A percentile compares a stretch with the other conserved stretches of the same genome.
These are phyloP conservation scores for Comarum palustre DNA, from an alignment of 306 rosid genomes.

Conservation along the genomic window DNA sequence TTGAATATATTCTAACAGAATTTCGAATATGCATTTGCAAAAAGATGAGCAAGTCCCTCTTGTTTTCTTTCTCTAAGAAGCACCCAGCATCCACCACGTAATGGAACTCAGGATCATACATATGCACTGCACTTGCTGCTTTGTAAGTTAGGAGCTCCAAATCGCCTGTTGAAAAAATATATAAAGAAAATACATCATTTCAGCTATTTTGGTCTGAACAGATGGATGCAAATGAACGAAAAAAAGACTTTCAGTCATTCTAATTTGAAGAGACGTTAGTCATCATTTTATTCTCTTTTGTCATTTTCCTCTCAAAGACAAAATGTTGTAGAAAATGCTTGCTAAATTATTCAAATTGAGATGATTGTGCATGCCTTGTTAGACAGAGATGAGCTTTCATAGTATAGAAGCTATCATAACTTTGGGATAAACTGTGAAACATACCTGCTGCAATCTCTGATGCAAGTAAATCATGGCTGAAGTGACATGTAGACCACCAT, in stretches of 20 bases:
- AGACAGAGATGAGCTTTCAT: not conserved
- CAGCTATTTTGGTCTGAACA: not conserved
- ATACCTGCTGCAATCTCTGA: slow-evolving; percentile 61
- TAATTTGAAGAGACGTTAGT: not conserved
- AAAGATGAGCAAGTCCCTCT: slow-evolving; percentile 40
- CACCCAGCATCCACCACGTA: slow-evolving; percentile 47
- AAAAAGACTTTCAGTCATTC: not conserved
- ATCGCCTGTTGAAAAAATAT: slow-evolving; percentile 50
- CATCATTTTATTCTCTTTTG: not conserved
- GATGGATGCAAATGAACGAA: not conserved
- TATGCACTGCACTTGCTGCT: slow-evolving; percentile 70
- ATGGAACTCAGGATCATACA: slow-evolving; percentile 50
- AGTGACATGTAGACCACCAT: slow-evolving; percentile 73
- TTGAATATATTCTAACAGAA: slow-evolving; percentile 38
- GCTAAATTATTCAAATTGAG: not conserved
- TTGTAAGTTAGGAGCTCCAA: slow-evolving; percentile 62
- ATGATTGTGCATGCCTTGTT: not conserved
- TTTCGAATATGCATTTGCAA: slow-evolving; percentile 42
- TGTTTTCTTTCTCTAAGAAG: slow-evolving; percentile 39
- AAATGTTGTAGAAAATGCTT: not conserved
- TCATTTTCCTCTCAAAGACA: not conserved
- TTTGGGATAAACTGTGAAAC: not conserved
- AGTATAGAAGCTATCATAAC: not conserved
- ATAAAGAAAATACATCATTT: not conserved
- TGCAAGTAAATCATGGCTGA: slow-evolving; percentile 37